Evolutionary conservation across 768 basidiomycete genomes (phyloP).

Genomic region (Gelatoporia subvermispora): DNA sequence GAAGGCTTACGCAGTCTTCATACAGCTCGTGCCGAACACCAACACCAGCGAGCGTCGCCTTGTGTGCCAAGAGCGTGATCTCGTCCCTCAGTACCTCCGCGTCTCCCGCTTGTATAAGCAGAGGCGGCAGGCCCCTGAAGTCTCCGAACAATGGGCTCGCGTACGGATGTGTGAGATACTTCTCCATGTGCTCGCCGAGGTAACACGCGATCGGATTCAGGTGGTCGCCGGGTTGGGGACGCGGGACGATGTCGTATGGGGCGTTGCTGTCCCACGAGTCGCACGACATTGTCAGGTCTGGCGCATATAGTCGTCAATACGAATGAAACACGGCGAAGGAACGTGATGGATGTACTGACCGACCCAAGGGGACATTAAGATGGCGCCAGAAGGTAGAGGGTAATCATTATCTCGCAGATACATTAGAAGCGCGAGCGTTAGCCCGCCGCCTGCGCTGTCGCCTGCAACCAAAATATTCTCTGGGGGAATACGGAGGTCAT

Average conservation of each 20-base stretch:
- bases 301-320: conserved; percentile 6
- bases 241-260: conserved; percentile 76
- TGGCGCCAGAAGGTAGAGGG: conserved; percentile 76
- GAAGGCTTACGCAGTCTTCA: conserved; percentile 64
- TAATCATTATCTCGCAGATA: conserved; percentile 93
- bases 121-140: conserved; percentile 78
- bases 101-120: conserved; percentile 90
- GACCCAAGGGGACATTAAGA: conserved; percentile 94
- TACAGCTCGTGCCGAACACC: conserved; percentile 84
- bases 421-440: conserved; percentile 81
- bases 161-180: conserved; percentile 93
- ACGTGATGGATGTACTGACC: conserved; percentile 49
- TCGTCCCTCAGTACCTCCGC: conserved; percentile 96
- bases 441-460: conserved; percentile 91
- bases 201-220: conserved; percentile 94
- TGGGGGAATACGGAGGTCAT: conserved; percentile 86
- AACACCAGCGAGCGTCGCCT: conserved; percentile 84
- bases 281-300: conserved; percentile 94
- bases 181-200: conserved; percentile 73
- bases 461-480: conserved; percentile 87
- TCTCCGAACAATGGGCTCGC: conserved; percentile 93
- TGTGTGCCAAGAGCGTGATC: conserved; percentile 86
- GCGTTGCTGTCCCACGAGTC: conserved; percentile 97
- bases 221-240: conserved; percentile 70
- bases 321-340: background rate